Conservation (phyloP, 768 basidiomycete species). For the Neoboletus subvelutipes region DNA sequence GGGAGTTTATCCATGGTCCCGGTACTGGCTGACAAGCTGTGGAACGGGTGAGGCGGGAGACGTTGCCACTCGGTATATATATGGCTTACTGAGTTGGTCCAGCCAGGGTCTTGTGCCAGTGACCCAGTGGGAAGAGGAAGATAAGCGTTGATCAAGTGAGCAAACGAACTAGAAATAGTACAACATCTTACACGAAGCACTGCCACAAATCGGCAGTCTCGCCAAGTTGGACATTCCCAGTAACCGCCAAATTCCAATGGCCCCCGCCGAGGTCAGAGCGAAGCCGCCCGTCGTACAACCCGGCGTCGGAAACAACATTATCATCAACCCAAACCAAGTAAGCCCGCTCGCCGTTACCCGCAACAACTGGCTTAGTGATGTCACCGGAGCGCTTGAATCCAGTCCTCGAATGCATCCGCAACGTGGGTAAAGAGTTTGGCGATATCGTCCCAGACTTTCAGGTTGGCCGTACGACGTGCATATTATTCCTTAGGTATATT, state of each 20-base stretch:
- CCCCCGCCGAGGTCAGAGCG: conserved; percentile 5
- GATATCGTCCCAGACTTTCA: conserved; percentile 95
- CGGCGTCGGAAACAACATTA: conserved; percentile 60
- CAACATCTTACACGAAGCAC: neutral
- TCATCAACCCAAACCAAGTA: conserved; percentile 64
- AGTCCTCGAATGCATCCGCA: conserved; percentile 80
- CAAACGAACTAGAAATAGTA: neutral
- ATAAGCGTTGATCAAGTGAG: neutral
- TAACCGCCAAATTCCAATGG: neutral
- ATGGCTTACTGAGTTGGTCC: neutral
- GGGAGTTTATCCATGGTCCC: conserved; percentile 32
- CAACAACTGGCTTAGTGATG: neutral
- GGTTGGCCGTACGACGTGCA: conserved; percentile 90
- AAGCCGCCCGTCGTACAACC: conserved; percentile 63
- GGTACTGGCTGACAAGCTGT: neutral
- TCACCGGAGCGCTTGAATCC: conserved; percentile 75
- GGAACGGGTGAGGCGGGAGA: neutral
- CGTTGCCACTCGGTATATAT: neutral
- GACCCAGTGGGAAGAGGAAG: neutral
- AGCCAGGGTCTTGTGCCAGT: neutral
- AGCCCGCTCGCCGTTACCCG: neutral
- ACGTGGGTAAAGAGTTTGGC: conserved; percentile 91
- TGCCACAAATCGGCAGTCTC: conserved; percentile 9
- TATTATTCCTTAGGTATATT: conserved; percentile 82
- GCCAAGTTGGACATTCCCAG: neutral